These are phyloP conservation scores for Gossypium mustelinum DNA, from an alignment of 345 rosid species.

Conservation along the genomic window DNA sequence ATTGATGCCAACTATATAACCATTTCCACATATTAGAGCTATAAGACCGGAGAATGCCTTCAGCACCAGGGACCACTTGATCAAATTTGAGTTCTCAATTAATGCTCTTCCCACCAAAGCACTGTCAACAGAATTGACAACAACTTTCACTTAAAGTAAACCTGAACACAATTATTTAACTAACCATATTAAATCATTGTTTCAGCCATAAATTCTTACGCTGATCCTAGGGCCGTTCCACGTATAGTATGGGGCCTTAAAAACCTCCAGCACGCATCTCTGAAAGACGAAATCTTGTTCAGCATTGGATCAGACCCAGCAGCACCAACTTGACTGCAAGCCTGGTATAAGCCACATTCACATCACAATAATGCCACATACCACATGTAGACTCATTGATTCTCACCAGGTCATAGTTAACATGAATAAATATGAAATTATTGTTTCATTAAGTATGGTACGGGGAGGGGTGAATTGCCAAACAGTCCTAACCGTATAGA, in stretches of 20 bases:
- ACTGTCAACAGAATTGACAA: constrained; percentile 39
- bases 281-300: constrained; percentile 55
- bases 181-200: constrained; percentile 1
- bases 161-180: constrained; percentile 6
- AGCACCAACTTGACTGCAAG: constrained; percentile 68
- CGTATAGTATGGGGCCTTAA: constrained; percentile 95
- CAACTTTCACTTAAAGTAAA: constrained; percentile 2
- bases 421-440: not conserved
- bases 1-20: constrained; percentile 97
- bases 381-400: constrained; percentile 2
- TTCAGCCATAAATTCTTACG: constrained; percentile 34
- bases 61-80: constrained; percentile 73
- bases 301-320: constrained; percentile 72
- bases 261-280: constrained; percentile 95
- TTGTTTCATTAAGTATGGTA: not conserved
- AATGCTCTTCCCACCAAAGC: constrained; percentile 87
- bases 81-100: constrained; percentile 74
- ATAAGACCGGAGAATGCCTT: constrained; percentile 84
- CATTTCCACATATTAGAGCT: constrained; percentile 92
- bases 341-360: constrained; percentile 48
- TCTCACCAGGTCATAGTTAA: constrained; percentile 17
- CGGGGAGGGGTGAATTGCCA: not conserved
- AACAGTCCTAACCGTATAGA: not conserved
- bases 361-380: constrained; percentile 23
- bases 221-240: constrained; percentile 85